phyloP scores from a whole-genome alignment of 2,329 filamentous ascomycete genomes.

The Monosporascus sp. region DNA sequence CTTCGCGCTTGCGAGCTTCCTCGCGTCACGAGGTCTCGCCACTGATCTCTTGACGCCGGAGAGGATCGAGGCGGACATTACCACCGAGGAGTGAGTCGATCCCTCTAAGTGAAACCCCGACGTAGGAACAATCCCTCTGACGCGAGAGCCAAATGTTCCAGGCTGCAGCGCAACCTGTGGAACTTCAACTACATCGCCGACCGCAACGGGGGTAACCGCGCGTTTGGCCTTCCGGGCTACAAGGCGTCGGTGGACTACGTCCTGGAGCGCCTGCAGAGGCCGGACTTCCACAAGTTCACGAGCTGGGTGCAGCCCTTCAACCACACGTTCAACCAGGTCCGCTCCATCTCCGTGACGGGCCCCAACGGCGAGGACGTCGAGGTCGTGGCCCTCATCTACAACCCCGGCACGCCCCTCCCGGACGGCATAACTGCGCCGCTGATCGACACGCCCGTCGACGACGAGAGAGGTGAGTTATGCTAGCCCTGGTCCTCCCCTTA shows the following conservation, averaged over 20 bases:
- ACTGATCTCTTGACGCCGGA: slow-evolving; percentile 32
- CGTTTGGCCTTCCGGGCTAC: slow-evolving; percentile 55
- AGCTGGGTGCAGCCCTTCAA: slow-evolving; percentile 42
- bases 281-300: slow-evolving; percentile 36
- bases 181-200: slow-evolving; percentile 49
- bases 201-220: slow-evolving; percentile 53
- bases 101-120: background rate
- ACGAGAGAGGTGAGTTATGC: slow-evolving; percentile 19
- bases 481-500: background rate
- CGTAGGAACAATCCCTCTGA: background rate
- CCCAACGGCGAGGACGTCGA: slow-evolving; percentile 39
- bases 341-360: slow-evolving; percentile 37
- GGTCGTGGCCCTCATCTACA: slow-evolving; percentile 40
- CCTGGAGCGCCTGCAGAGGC: slow-evolving; percentile 36
- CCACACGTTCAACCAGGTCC: slow-evolving; percentile 38
- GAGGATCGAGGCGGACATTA: slow-evolving; percentile 35
- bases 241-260: slow-evolving; percentile 54
- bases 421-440: slow-evolving; percentile 32
- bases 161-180: slow-evolving; percentile 49
- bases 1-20: slow-evolving; percentile 5
- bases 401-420: slow-evolving; percentile 34
- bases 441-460: slow-evolving; percentile 32
- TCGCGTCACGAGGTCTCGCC: slow-evolving; percentile 17
- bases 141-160: slow-evolving; percentile 15
- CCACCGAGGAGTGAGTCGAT: slow-evolving; percentile 28